Conservation (phyloP, 352 stramenopile genomes). For the Phytophthora cryptogea region DNA sequence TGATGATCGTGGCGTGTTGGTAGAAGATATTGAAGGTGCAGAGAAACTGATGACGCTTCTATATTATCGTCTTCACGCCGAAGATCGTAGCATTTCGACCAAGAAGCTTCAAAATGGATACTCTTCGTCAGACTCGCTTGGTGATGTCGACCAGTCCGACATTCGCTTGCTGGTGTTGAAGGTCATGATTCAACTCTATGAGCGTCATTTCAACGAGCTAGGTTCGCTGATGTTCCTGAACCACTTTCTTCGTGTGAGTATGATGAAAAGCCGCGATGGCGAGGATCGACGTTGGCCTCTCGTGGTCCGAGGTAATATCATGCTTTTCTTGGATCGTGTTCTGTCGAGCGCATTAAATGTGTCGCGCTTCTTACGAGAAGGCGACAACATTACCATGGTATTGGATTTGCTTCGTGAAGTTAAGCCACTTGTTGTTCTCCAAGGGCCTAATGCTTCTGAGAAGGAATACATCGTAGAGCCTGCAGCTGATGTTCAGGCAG, state of each 20-base stretch:
- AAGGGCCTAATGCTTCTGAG: constrained; percentile 66
- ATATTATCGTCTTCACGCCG: constrained; percentile 82
- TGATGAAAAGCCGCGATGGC: constrained; percentile 59
- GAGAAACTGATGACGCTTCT: constrained; percentile 88
- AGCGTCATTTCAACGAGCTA: constrained; percentile 77
- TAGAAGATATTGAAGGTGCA: constrained; percentile 77
- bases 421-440: constrained; percentile 71
- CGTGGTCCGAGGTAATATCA: constrained; percentile 82
- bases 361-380: constrained; percentile 75
- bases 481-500: constrained; percentile 52
- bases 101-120: constrained; percentile 29
- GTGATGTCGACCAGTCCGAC: constrained; percentile 61
- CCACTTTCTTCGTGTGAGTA: constrained; percentile 79
- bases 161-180: constrained; percentile 84
- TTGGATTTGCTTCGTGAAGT: constrained; percentile 77
- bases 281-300: constrained; percentile 66
- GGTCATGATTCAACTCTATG: constrained; percentile 89
- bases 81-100: constrained; percentile 42
- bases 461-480: constrained; percentile 76
- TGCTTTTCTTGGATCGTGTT: constrained; percentile 82
- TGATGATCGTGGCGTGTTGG: constrained; percentile 77
- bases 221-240: constrained; percentile 85
- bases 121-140: constrained; percentile 37
- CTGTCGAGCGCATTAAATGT: constrained; percentile 83
- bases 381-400: constrained; percentile 76